These are phyloP conservation scores for Przewalskia tangutica DNA, from an alignment of 257 asterid species.

Conservation along the genomic window DNA sequence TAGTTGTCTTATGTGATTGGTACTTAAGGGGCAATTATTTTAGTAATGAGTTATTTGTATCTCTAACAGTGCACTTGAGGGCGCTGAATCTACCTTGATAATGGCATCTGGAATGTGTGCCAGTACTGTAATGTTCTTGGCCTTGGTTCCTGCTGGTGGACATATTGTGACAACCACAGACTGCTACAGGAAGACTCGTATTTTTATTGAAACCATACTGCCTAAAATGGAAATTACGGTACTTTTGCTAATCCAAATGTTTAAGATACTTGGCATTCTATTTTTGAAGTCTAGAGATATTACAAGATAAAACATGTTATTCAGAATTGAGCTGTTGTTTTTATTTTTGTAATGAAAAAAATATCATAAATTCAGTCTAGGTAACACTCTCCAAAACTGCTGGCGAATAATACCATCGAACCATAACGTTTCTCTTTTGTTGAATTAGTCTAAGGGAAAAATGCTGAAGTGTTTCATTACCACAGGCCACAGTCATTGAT, in stretches of 20 bases:
- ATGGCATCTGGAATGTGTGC: slow-evolving; percentile 94
- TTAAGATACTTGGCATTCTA: not conserved
- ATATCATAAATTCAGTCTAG: not conserved
- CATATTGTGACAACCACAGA: slow-evolving; percentile 87
- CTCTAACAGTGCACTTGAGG: slow-evolving; percentile 79
- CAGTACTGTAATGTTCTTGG: slow-evolving; percentile 74
- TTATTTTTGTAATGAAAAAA: not conserved
- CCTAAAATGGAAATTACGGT: slow-evolving; percentile 92
- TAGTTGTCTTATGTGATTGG: not conserved
- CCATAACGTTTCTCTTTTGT: not conserved
- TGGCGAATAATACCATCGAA: not conserved
- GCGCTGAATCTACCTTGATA: slow-evolving; percentile 76
- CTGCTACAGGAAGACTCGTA: slow-evolving; percentile 83
- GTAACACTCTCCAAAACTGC: not conserved
- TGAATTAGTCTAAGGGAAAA: not conserved
- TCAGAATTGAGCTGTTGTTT: not conserved
- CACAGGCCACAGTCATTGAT: slow-evolving; percentile 86
- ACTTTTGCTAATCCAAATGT: not conserved
- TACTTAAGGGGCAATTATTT: not conserved
- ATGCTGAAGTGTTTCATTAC: not conserved
- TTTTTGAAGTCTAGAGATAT: not conserved
- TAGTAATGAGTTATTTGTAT: slow-evolving; percentile 6
- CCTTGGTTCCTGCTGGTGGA: slow-evolving; percentile 91
- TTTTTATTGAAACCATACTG: slow-evolving; percentile 70
- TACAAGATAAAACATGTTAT: not conserved